These are phyloP conservation scores for Flaveria ramosissima DNA, from an alignment of 129 eudicot species.

Conservation along the genomic window DNA sequence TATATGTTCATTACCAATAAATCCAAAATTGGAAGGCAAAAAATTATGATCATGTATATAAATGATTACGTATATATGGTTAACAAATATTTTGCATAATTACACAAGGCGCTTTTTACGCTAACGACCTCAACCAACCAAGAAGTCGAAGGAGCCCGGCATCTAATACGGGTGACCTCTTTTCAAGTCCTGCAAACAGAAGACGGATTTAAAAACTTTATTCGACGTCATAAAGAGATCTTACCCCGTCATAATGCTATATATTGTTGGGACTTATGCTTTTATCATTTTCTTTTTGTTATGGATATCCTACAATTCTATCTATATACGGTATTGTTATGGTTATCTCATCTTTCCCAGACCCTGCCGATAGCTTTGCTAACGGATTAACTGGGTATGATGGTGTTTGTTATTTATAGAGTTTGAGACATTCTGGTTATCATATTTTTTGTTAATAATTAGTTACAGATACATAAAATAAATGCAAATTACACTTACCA, in stretches of 20 bases:
- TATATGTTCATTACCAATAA: not conserved
- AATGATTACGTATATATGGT: not conserved
- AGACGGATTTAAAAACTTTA: slow-evolving; percentile 2
- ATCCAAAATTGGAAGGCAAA: not conserved
- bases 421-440: not conserved
- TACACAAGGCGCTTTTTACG: slow-evolving; percentile 41
- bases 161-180: slow-evolving; percentile 71
- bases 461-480: not conserved
- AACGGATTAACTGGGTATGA: too few relatives aligned
- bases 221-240: not conserved
- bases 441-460: not conserved
- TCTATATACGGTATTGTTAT: too few relatives aligned
- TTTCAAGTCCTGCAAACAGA: slow-evolving; percentile 63
- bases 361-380: too few relatives aligned
- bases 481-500: slow-evolving; percentile 43
- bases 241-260: not conserved
- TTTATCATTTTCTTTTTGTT: too few relatives aligned
- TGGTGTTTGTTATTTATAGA: not conserved
- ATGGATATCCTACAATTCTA: too few relatives aligned
- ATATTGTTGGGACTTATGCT: too few relatives aligned
- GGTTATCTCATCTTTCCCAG: too few relatives aligned
- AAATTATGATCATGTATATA: not conserved
- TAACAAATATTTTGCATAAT: slow-evolving; percentile 4
- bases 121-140: slow-evolving; percentile 91
- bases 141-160: slow-evolving; percentile 83